phyloP scores from a whole-genome alignment of 306 rosid genomes.

The Lathyrus sativus region DNA sequence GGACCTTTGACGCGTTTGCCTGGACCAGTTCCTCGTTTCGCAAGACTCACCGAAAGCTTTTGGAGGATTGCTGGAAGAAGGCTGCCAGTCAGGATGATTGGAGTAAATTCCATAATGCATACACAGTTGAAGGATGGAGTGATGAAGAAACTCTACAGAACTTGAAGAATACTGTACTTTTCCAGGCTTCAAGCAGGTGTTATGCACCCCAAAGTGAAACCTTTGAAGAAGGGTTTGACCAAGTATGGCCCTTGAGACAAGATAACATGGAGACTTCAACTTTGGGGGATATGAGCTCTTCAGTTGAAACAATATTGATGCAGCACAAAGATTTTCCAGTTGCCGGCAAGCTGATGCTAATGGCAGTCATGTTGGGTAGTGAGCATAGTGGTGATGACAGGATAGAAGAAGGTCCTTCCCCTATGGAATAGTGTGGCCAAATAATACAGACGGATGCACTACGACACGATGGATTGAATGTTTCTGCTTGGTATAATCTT shows the following conservation, averaged over 20 bases:
- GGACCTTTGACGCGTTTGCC: too few relatives aligned
- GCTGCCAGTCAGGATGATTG: conserved; percentile 80
- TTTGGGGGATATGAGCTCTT: conserved; percentile 50
- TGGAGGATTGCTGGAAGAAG: conserved; percentile 91
- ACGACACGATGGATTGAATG: too few relatives aligned
- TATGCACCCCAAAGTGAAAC: conserved; percentile 68
- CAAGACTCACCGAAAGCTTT: conserved; percentile 56
- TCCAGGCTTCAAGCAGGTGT: conserved; percentile 80
- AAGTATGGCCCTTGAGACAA: conserved; percentile 68
- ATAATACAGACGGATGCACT: too few relatives aligned
- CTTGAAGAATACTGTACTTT: conserved; percentile 59
- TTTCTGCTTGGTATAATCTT: too few relatives aligned
- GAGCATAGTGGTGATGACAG: too few relatives aligned
- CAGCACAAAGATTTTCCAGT: too few relatives aligned
- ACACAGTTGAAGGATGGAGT: conserved; percentile 75
- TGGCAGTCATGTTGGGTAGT: too few relatives aligned
- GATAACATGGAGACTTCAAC: conserved; percentile 53
- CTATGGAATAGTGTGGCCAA: too few relatives aligned
- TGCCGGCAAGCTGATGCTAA: too few relatives aligned
- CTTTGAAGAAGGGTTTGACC: conserved; percentile 80
- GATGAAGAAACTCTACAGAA: conserved; percentile 73
- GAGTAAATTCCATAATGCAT: conserved; percentile 63
- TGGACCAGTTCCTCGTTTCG: conserved; percentile 91
- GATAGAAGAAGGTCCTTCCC: too few relatives aligned
- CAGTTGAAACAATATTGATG: conserved; percentile 83